Conservation (phyloP, 805 yeast genomes). For the Zygoascus flipseniorum region DNA sequence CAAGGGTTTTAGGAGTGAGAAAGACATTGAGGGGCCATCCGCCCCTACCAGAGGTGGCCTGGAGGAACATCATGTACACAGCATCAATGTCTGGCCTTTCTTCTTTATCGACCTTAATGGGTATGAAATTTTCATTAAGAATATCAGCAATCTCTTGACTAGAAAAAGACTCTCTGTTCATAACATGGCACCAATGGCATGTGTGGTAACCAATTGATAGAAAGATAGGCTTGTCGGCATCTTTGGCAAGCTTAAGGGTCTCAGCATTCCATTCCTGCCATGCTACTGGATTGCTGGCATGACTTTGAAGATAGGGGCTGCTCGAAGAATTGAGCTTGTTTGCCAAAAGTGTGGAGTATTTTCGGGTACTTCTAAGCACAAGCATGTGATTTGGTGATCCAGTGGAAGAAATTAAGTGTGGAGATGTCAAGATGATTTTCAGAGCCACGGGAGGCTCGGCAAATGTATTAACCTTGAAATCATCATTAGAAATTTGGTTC, state of each 20-base stretch:
- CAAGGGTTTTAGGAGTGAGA: constrained; percentile 27
- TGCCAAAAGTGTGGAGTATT: constrained; percentile 3
- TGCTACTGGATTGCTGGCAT: constrained; percentile 27
- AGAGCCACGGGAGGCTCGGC: no score
- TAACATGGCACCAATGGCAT: constrained; percentile 33
- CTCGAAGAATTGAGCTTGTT: constrained; percentile 13
- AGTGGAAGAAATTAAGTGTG: no score
- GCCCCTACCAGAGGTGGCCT: constrained; percentile 29
- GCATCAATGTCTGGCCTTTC: constrained; percentile 34
- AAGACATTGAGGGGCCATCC: constrained; percentile 36
- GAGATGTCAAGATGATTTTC: background rate
- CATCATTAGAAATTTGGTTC: no score
- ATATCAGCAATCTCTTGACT: constrained; percentile 21
- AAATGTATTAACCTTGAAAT: no score
- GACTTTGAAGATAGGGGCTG: constrained; percentile 24
- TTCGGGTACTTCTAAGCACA: background rate
- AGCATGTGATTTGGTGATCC: background rate
- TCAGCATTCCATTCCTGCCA: constrained; percentile 32
- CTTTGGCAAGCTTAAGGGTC: constrained; percentile 25
- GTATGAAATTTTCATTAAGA: constrained; percentile 27
- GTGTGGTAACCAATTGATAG: constrained; percentile 31
- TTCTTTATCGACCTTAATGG: constrained; percentile 32
- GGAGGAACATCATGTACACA: constrained; percentile 32
- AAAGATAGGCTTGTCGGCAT: constrained; percentile 28
- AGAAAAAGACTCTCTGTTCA: constrained; percentile 29